These are phyloP conservation scores for Hermanozyma aechmeae DNA, from an alignment of 805 yeast genomes.

Conservation along the genomic window DNA sequence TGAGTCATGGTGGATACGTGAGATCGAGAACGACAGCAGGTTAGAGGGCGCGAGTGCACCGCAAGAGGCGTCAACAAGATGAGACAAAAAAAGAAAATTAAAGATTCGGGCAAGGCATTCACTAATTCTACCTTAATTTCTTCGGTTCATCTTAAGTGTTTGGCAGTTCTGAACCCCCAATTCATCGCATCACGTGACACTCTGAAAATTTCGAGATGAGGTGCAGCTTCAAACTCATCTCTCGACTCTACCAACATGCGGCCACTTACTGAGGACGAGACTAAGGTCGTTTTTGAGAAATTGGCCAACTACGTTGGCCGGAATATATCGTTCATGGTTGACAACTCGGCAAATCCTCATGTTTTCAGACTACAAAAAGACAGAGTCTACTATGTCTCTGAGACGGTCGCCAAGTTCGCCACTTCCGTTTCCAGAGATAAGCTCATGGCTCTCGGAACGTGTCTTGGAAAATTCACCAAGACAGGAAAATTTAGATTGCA, in stretches of 20 bases:
- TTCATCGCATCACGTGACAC: too few relatives aligned
- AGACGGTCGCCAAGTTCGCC: constrained; percentile 74
- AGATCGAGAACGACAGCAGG: too few relatives aligned
- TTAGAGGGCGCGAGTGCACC: too few relatives aligned
- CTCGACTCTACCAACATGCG: constrained; percentile 57
- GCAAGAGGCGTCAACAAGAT: too few relatives aligned
- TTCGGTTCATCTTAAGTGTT: background rate
- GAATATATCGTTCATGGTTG: constrained; percentile 80
- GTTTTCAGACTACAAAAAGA: constrained; percentile 95
- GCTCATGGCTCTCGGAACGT: constrained; percentile 86
- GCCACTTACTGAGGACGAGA: constrained; percentile 93
- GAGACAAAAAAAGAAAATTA: too few relatives aligned
- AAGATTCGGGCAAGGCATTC: background rate
- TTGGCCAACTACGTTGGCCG: constrained; percentile 95
- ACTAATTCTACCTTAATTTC: too few relatives aligned
- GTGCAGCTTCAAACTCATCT: constrained; percentile 18
- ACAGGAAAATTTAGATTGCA: constrained; percentile 94
- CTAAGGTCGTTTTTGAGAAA: constrained; percentile 91
- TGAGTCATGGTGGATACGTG: too few relatives aligned
- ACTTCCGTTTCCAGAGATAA: constrained; percentile 84
- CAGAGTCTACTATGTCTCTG: constrained; percentile 88
- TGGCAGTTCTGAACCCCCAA: too few relatives aligned
- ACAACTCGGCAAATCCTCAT: constrained; percentile 79
- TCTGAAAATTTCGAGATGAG: too few relatives aligned
- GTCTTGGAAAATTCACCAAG: constrained; percentile 95